Percentiles rank a stretch among this genome's conserved stretches.
These are phyloP conservation scores for Pontederia paniculata DNA, from an alignment of 176 grass and related monocot species.

Conservation along the genomic window DNA sequence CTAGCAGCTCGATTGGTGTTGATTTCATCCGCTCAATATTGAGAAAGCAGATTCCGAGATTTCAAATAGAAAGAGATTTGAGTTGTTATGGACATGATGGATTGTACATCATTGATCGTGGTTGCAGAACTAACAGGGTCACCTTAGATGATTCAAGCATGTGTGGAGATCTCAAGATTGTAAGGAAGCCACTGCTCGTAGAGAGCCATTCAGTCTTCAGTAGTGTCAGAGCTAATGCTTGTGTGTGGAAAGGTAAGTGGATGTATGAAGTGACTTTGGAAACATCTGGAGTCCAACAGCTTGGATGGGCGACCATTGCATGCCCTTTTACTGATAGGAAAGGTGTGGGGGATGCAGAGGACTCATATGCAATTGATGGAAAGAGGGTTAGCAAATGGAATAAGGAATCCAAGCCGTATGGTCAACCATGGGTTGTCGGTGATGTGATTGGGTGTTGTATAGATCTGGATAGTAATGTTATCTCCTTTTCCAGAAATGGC, in stretches of 20 bases:
- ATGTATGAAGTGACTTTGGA: slow-evolving; percentile 82
- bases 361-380: slow-evolving; percentile 83
- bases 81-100: slow-evolving; percentile 6
- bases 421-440: slow-evolving; percentile 59
- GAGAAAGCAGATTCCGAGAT: slow-evolving; percentile 39
- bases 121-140: slow-evolving; percentile 28
- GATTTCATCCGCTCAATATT: slow-evolving; percentile 41
- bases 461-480: slow-evolving; percentile 48
- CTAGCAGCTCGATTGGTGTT: slow-evolving; percentile 26
- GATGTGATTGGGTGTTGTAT: slow-evolving; percentile 87
- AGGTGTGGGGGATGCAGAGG: slow-evolving; percentile 68
- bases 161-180: slow-evolving; percentile 56
- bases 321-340: slow-evolving; percentile 63
- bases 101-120: slow-evolving; percentile 25
- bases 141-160: slow-evolving; percentile 44
- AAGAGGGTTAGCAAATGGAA: slow-evolving; percentile 75
- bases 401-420: slow-evolving; percentile 49
- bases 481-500: slow-evolving; percentile 68
- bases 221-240: slow-evolving; percentile 52
- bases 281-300: slow-evolving; percentile 73
- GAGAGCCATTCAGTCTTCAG: slow-evolving; percentile 62
- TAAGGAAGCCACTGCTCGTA: slow-evolving; percentile 48
- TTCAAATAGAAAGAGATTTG: slow-evolving; percentile 21
- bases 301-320: slow-evolving; percentile 62
- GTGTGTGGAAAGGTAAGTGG: slow-evolving; percentile 64